Evolutionary conservation across 345 rosid species (phyloP).

Genomic region (Syzygium aromaticum): DNA sequence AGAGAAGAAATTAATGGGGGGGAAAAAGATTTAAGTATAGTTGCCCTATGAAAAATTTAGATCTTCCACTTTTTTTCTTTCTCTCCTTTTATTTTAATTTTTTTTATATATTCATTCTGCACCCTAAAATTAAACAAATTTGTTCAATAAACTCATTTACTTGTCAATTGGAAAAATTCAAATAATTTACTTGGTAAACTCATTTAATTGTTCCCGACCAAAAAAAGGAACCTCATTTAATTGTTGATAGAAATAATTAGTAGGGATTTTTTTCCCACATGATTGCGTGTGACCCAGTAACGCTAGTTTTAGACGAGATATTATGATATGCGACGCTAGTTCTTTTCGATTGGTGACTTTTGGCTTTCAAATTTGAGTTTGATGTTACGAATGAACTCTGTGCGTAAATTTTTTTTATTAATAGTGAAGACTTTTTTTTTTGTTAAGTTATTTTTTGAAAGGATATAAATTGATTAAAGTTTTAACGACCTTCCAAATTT

Average conservation of each 20-base stretch:
- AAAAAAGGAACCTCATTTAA: background rate
- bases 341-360: background rate
- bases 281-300: fast-evolving
- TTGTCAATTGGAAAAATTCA: background rate
- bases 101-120: background rate
- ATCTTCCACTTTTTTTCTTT: background rate
- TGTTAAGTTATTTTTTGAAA: background rate
- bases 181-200: background rate
- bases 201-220: background rate
- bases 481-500: background rate
- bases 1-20: background rate
- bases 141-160: background rate
- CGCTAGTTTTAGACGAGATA: background rate
- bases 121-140: background rate
- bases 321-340: fast-evolving
- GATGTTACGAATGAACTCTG: background rate
- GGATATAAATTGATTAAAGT: background rate
- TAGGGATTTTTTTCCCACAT: background rate
- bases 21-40: background rate
- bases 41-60: background rate
- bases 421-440: background rate
- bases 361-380: background rate
- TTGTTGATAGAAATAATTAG: background rate
- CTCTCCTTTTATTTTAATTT: background rate
- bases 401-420: background rate